Evolutionary conservation across 2,329 filamentous ascomycete species (phyloP).

Genomic region (Dryadomyces quercivorus): DNA sequence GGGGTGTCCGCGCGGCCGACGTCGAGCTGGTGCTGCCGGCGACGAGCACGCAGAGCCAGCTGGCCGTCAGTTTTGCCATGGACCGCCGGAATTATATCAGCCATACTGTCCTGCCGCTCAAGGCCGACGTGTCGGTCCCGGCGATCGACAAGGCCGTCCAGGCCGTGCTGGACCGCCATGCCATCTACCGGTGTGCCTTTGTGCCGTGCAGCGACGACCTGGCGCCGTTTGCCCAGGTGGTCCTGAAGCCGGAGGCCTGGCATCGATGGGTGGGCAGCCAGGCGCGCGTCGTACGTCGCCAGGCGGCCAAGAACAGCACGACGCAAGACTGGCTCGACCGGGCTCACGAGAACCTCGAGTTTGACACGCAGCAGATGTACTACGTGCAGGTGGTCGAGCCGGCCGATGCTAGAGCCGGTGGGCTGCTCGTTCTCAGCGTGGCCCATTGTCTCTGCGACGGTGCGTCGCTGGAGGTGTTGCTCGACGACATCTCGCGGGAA

Average conservation of each 20-base stretch:
- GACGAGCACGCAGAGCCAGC: conserved; percentile 22
- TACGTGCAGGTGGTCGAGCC: conserved; percentile 15
- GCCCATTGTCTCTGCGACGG: conserved; percentile 26
- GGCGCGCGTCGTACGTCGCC: not conserved
- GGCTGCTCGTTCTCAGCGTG: conserved; percentile 11
- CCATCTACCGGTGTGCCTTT: conserved; percentile 22
- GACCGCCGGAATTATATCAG: conserved; percentile 19
- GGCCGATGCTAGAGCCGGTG: conserved; percentile 8
- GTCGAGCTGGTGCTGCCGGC: conserved; percentile 20
- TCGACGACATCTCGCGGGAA: conserved; percentile 18
- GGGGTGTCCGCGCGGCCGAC: not conserved
- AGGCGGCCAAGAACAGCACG: not conserved
- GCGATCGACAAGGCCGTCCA: conserved; percentile 16
- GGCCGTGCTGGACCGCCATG: conserved; percentile 15
- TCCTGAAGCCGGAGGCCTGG: conserved; percentile 13
- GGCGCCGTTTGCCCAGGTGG: conserved; percentile 22
- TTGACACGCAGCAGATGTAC: conserved; percentile 10
- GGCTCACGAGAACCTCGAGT: conserved; percentile 13
- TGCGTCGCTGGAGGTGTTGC: conserved; percentile 20
- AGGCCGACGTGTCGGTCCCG: conserved; percentile 12
- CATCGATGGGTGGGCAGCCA: not conserved
- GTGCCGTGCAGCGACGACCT: conserved; percentile 20
- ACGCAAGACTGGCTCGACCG: conserved; percentile 4
- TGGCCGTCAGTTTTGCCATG: conserved; percentile 21
- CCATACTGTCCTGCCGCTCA: conserved; percentile 17